A percentile compares a stretch with the other conserved stretches of the same genome.
phyloP scores from a whole-genome alignment of 23 red algal species.

The Gracilaria vermiculophylla region DNA sequence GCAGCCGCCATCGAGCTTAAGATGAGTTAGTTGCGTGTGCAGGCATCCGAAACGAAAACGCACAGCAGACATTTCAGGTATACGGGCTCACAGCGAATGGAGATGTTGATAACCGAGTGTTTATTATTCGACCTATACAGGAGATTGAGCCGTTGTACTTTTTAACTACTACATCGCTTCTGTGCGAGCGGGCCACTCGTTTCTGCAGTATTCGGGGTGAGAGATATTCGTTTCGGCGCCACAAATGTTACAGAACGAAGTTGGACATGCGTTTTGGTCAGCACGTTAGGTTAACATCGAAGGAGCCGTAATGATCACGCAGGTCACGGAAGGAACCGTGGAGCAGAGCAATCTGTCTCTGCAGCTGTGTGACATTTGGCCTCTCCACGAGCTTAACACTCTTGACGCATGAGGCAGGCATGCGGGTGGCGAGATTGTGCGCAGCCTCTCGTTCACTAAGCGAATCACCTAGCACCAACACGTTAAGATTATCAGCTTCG shows the following conservation, averaged over 20 bases:
- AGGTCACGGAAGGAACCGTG: constrained; percentile 75
- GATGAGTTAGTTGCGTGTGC: no score
- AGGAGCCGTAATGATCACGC: constrained; percentile 80
- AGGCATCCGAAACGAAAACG: no score
- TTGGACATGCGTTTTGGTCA: constrained; percentile 7
- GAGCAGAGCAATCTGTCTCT: constrained; percentile 73
- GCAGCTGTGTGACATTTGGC: constrained; percentile 75
- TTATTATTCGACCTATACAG: constrained; percentile 20
- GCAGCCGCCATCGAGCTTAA: no score
- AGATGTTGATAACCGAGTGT: background rate
- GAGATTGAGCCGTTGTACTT: constrained; percentile 8
- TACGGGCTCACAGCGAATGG: background rate
- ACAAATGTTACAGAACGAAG: background rate
- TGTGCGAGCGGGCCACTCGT: background rate
- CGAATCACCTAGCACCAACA: constrained; percentile 84
- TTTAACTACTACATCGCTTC: constrained; percentile 1
- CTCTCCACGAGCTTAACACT: constrained; percentile 88
- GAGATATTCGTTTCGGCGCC: background rate
- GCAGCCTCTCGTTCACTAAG: constrained; percentile 86
- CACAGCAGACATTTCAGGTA: no score
- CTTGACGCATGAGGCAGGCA: constrained; percentile 61
- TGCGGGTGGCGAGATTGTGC: constrained; percentile 54
- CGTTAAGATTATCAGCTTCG: constrained; percentile 50
- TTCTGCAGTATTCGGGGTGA: background rate
- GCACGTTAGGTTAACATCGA: constrained; percentile 91